Conservation (phyloP, 2,329 filamentous ascomycete species). For the Aspergillus carbonarius region DNA sequence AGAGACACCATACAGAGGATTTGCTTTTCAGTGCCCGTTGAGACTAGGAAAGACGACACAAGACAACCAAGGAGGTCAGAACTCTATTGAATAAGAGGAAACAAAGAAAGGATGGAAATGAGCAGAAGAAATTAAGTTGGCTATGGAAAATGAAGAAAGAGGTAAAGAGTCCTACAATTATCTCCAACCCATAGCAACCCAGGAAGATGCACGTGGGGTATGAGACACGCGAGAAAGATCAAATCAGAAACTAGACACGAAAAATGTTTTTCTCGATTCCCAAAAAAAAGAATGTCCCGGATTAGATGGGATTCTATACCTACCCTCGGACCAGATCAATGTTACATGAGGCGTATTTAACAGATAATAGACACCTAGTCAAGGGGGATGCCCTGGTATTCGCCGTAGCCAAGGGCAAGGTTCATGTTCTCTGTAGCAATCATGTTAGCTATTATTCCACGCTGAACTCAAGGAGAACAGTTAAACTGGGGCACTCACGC, state of each 20-base stretch:
- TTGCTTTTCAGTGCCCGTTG: not conserved
- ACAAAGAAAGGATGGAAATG: slow-evolving; percentile 9
- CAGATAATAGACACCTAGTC: slow-evolving; percentile 36
- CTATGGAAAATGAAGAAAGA: slow-evolving; percentile 24
- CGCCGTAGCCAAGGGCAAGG: slow-evolving; percentile 79
- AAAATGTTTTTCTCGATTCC: slow-evolving; percentile 13
- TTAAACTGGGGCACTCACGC: slow-evolving; percentile 58
- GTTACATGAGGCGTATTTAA: slow-evolving; percentile 18
- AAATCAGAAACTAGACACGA: slow-evolving; percentile 9
- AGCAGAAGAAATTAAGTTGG: slow-evolving; percentile 17
- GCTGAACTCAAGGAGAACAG: not conserved
- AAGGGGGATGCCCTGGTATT: slow-evolving; percentile 82
- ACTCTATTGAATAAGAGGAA: slow-evolving; percentile 16
- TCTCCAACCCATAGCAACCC: slow-evolving; percentile 28
- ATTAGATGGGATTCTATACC: slow-evolving; percentile 14
- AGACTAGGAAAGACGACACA: not conserved
- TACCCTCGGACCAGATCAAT: slow-evolving; percentile 18
- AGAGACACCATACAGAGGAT: not conserved
- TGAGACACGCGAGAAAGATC: slow-evolving; percentile 23
- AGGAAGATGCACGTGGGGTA: slow-evolving; percentile 31
- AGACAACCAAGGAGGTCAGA: not conserved
- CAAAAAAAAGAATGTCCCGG: slow-evolving; percentile 11
- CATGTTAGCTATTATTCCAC: not conserved
- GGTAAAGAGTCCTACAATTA: slow-evolving; percentile 18
- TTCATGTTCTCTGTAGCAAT: slow-evolving; percentile 78